Evolutionary conservation across 2,329 filamentous ascomycete genomes (phyloP).

Genomic region (Ascochyta rabiei): DNA sequence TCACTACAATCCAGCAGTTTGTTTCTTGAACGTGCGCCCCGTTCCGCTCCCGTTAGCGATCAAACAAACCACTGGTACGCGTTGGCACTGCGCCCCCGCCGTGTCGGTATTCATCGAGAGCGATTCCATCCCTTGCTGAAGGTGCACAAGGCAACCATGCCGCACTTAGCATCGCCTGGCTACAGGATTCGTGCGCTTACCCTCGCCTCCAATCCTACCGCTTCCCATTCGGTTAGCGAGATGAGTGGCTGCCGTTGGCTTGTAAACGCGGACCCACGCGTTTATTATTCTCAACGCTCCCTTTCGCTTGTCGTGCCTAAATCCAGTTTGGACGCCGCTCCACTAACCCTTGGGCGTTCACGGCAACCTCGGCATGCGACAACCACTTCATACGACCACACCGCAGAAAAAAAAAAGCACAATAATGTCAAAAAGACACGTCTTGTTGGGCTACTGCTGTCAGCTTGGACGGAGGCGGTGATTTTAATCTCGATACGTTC

Average conservation of each 20-base stretch:
- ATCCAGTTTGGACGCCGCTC: neutral
- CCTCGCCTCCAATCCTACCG: conserved; percentile 25
- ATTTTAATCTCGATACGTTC: neutral
- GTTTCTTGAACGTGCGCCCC: conserved; percentile 30
- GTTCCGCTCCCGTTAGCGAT: conserved; percentile 37
- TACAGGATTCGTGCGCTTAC: conserved; percentile 19
- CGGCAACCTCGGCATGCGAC: neutral
- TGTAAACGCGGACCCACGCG: conserved; percentile 30
- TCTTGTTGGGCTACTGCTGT: too few species aligned
- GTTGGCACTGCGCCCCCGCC: conserved; percentile 21
- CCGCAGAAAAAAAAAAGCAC: neutral
- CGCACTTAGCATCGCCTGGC: conserved; percentile 17
- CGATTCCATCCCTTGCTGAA: conserved; percentile 14
- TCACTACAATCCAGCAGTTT: conserved; percentile 21
- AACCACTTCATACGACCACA: neutral
- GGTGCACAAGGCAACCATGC: conserved; percentile 7
- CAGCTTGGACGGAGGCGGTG: neutral
- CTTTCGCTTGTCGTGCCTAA: conserved; percentile 2
- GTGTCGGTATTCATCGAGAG: conserved; percentile 19
- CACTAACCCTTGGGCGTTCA: neutral
- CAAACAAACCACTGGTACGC: conserved; percentile 27
- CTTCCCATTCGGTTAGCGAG: conserved; percentile 22
- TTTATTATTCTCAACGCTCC: conserved; percentile 19
- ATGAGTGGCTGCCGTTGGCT: conserved; percentile 17
- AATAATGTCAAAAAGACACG: too few species aligned